Conservation (phyloP, 2,329 filamentous ascomycete species). For the Westerdykella aurantiaca region DNA sequence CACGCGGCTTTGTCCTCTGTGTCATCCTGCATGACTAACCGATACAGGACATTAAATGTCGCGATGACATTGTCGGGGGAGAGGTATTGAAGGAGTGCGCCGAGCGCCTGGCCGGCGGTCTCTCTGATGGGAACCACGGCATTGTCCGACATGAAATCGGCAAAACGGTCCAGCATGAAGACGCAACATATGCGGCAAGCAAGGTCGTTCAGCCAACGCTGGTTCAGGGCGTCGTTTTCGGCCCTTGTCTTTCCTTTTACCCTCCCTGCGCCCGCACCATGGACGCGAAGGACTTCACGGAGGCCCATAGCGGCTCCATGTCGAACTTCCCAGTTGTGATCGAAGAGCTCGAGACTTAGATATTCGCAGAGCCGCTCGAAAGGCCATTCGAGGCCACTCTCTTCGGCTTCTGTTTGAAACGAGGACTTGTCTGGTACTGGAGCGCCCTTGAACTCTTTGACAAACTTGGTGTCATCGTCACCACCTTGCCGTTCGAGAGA, state of each 20-base stretch:
- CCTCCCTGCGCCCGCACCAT: slow-evolving; percentile 82
- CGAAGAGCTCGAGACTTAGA: slow-evolving; percentile 87
- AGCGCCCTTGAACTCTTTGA: slow-evolving; percentile 91
- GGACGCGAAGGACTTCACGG: slow-evolving; percentile 84
- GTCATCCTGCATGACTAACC: slow-evolving; percentile 88
- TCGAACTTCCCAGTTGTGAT: slow-evolving; percentile 88
- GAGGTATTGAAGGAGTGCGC: slow-evolving; percentile 80
- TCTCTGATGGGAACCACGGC: slow-evolving; percentile 94
- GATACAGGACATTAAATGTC: slow-evolving; percentile 77
- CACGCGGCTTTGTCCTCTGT: slow-evolving; percentile 64
- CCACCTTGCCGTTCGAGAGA: slow-evolving; percentile 73
- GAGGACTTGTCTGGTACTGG: slow-evolving; percentile 77
- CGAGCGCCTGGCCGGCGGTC: slow-evolving; percentile 88
- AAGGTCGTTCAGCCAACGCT: slow-evolving; percentile 85
- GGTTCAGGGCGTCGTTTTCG: slow-evolving; percentile 76
- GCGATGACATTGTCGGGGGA: slow-evolving; percentile 71
- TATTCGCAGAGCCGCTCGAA: slow-evolving; percentile 93
- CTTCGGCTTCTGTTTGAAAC: slow-evolving; percentile 69
- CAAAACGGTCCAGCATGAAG: slow-evolving; percentile 95
- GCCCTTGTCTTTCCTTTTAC: slow-evolving; percentile 60
- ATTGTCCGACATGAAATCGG: slow-evolving; percentile 95
- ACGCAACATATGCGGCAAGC: slow-evolving; percentile 94
- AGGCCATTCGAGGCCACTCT: slow-evolving; percentile 83
- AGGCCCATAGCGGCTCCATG: slow-evolving; percentile 95
- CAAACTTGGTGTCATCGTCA: slow-evolving; percentile 86